Base-by-base conservation (phyloP, 495 filamentous ascomycete species). In the Annulohypoxylon bovei region DNA sequence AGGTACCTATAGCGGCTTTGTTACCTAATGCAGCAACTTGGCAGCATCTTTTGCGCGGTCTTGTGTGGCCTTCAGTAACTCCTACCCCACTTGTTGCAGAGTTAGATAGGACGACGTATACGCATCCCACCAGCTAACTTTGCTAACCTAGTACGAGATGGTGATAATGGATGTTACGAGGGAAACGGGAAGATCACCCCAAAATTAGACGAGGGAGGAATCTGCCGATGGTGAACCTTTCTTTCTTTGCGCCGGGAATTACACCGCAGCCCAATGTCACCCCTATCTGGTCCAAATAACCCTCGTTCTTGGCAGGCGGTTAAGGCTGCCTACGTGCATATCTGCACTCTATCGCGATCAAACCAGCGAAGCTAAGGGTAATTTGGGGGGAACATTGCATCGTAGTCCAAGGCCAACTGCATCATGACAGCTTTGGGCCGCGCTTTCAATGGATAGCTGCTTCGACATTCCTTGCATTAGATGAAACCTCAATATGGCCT, bases 11-110 rank as follows among this genome's bases (percentile, higher is more conserved):
- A 40, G 65, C 70, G 70, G 70, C 33, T 67, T 61, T 72, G 60
- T 72, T 72, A 72, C 70, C 70, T 64, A 65, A 72, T 72, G 47
- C 35, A 72, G 70, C 53, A 57, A 12, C 64, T 68, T 64, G 65
- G 54, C 46, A 44, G 27, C 14, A 12, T 35, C 40, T 46, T 53
- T 32, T n/a, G 46, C 4, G 46, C 9, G 2, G 33, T 37, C 5
- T 50, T 58, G 32, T 30, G 37, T 49, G 35, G 27, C 23, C 23
- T 25, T 54, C 32, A 22, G 52, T 12, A 27, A 35, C 25, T 54
- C 22, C 14, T 7, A 22, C 52, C 62, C 62, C 22, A 40, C 55
- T 33, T 33, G 55, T 44, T 59, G 39, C 25, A 42, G 28, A 57
- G 23, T 39, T 58, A 59, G 22, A 39, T 39, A 56, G 25, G 23